Evolutionary conservation across 257 asterid species (phyloP).

Genomic region (Cruciata laevipes): DNA sequence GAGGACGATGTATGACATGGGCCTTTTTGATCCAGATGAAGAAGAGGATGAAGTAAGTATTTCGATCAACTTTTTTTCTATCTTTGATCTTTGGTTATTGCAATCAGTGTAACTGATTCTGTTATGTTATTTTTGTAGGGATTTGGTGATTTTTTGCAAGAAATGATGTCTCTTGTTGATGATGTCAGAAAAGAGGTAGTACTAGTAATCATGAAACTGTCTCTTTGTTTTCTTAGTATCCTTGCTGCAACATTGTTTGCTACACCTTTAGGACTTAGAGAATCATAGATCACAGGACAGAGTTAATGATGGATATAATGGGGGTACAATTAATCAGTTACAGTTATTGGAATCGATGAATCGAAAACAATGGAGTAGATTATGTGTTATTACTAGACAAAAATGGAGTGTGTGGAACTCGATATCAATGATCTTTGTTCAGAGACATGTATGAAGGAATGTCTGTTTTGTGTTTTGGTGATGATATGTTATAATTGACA

Average conservation of each 20-base stretch:
- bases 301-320: neutral
- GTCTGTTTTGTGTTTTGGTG: neutral
- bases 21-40: constrained; percentile 48
- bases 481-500: too few species aligned
- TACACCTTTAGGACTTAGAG: too few species aligned
- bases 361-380: neutral
- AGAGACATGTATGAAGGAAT: neutral
- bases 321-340: too few species aligned
- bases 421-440: neutral
- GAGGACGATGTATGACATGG: constrained; percentile 68
- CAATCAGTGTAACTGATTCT: neutral
- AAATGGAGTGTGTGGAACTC: neutral
- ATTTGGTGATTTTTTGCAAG: constrained; percentile 65
- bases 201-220: constrained; percentile 19
- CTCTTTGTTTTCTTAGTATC: neutral
- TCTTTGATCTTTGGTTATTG: neutral
- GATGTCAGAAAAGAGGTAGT: constrained; percentile 60
- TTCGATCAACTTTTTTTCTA: neutral
- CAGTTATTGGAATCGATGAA: too few species aligned
- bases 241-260: neutral
- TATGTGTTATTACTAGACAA: neutral
- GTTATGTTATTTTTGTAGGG: constrained; percentile 32
- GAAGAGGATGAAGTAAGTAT: constrained; percentile 56
- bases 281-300: neutral
- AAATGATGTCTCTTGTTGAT: constrained; percentile 62